A percentile compares a stretch with the other conserved stretches of the same genome.
Conservation (phyloP, 352 stramenopile species). For the Globisporangium uncinulatum region DNA sequence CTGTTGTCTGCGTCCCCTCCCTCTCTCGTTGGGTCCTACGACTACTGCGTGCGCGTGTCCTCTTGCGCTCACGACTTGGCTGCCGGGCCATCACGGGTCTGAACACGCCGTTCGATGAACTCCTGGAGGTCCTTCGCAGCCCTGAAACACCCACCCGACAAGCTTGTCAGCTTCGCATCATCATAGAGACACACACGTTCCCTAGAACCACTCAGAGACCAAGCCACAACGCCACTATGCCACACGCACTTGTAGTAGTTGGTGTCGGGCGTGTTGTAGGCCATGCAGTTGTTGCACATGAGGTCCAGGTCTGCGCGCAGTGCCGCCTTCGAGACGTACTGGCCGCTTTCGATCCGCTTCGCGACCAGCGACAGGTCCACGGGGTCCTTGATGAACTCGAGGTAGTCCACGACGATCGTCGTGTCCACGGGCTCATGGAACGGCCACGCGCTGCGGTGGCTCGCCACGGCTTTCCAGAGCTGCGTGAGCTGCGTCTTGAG, state of each 20-base stretch:
- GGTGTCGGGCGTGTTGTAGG: constrained; percentile 95
- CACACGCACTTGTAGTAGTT: constrained; percentile 95
- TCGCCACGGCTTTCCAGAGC: constrained; percentile 89
- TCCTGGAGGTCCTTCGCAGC: constrained; percentile 71
- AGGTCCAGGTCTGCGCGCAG: constrained; percentile 93
- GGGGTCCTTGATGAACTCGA: constrained; percentile 95
- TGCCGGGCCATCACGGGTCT: constrained; percentile 25
- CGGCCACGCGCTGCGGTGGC: constrained; percentile 95
- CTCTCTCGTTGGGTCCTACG: neutral
- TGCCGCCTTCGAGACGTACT: constrained; percentile 90
- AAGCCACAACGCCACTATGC: constrained; percentile 22
- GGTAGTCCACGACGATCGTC: constrained; percentile 94
- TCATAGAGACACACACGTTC: no score
- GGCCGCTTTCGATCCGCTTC: constrained; percentile 74
- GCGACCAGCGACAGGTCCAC: constrained; percentile 87
- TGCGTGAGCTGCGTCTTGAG: constrained; percentile 80
- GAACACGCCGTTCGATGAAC: constrained; percentile 69
- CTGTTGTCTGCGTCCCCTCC: neutral
- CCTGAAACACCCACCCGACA: constrained; percentile 17
- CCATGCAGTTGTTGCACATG: constrained; percentile 97
- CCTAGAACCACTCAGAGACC: no score
- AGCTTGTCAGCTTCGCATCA: neutral
- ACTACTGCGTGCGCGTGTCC: neutral
- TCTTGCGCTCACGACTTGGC: neutral
- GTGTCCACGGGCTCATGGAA: constrained; percentile 97